Conservation (phyloP, 192 early-diverging fungal genomes). For the Coemansia sp. region DNA sequence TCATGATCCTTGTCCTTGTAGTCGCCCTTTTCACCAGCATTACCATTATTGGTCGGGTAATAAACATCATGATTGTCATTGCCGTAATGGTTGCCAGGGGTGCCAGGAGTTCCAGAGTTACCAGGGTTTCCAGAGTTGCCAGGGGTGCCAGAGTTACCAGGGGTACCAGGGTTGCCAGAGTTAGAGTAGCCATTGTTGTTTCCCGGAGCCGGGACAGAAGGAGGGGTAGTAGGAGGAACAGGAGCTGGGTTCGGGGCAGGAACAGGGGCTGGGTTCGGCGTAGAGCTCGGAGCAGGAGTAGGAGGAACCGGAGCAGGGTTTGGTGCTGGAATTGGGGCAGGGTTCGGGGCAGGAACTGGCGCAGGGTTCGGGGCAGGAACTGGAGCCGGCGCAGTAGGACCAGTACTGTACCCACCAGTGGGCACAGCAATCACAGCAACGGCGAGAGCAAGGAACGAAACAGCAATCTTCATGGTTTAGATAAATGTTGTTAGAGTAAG, state of each 20-base stretch:
- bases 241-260: constrained; percentile 4
- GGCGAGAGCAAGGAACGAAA: constrained; percentile 29
- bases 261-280: background rate
- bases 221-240: background rate
- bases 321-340: background rate
- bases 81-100: background rate
- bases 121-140: too few species aligned
- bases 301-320: background rate
- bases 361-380: background rate
- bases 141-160: background rate
- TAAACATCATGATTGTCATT: background rate
- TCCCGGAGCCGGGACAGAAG: constrained; percentile 8
- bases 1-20: constrained; percentile 14
- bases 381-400: background rate
- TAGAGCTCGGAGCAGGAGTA: background rate
- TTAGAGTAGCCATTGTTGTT: constrained; percentile 9
- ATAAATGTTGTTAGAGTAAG: background rate
- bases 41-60: background rate
- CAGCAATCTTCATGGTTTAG: constrained; percentile 29
- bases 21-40: background rate
- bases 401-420: background rate
- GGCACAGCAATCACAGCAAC: constrained; percentile 18
- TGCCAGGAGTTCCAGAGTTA: too few species aligned
- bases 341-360: background rate
- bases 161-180: constrained; percentile 1